Percentiles rank a stretch among this genome's conserved stretches.
Evolutionary conservation across 805 yeast genomes (phyloP).

Genomic region (Pichia exigua): DNA sequence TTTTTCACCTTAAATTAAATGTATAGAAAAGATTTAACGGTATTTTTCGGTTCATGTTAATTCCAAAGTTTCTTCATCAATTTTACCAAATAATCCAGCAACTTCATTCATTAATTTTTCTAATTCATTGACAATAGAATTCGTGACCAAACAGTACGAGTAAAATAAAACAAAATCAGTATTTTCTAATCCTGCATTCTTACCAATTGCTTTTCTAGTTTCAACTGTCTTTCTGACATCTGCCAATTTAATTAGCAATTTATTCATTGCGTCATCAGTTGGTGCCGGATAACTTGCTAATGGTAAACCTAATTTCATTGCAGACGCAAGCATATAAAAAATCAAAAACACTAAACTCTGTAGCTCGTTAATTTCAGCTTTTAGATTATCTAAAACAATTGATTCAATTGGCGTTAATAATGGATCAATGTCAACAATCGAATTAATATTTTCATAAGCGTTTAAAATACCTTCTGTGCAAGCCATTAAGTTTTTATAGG

Average conservation of each 20-base stretch:
- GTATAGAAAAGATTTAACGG: neutral
- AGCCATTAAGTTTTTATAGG: conserved; percentile 43
- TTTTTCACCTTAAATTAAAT: no score
- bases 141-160: conserved; percentile 65
- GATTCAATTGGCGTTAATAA: conserved; percentile 44
- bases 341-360: conserved; percentile 66
- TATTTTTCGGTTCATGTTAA: conserved; percentile 16
- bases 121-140: conserved; percentile 58
- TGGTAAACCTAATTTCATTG: conserved; percentile 69
- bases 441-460: conserved; percentile 65
- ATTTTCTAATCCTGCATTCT: conserved; percentile 35
- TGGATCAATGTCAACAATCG: conserved; percentile 59
- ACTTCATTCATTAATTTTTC: conserved; percentile 48
- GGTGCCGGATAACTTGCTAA: conserved; percentile 72
- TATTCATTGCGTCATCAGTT: conserved; percentile 63
- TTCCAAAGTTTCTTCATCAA: conserved; percentile 54
- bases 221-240: conserved; percentile 40
- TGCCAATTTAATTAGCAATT: conserved; percentile 57
- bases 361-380: conserved; percentile 55
- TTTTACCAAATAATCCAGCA: conserved; percentile 55
- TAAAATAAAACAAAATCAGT: conserved; percentile 74
- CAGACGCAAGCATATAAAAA: conserved; percentile 72
- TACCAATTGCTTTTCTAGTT: conserved; percentile 20
- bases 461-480: conserved; percentile 62
- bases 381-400: conserved; percentile 46